Base-by-base conservation (phyloP, 495 filamentous ascomycete species). In the Tuber microsphaerosporum region DNA sequence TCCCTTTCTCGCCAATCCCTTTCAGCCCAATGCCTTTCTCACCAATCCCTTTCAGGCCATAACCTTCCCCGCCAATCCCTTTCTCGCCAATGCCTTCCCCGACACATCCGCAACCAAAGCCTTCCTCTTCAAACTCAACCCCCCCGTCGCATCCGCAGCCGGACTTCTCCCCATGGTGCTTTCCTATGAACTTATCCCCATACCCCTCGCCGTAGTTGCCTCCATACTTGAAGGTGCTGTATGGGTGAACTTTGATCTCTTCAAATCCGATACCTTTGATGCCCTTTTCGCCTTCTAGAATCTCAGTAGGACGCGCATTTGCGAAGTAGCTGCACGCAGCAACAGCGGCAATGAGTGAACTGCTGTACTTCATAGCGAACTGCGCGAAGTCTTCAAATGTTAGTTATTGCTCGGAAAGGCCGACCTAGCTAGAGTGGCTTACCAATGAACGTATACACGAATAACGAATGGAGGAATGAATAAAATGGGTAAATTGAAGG, bases 321-420 rank as follows among this genome's bases (percentile, higher is more conserved):
- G 76, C 48, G 69, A 77, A 77, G 76, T 77, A 77, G 69, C 74
- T 74, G 74, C 76, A 77, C 43, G 76, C 76, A 26, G 76, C 76
- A 19, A 77, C 76, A 6, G 76, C 76, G 41, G 76, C 76, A 61
- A 77, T 34, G 31, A 77, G 42, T 69, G 74, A 76, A 44, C 48
- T 72, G 22, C 74, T 77, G 74, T 65, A 65, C 56, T 65, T 65
- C 56, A 65, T 65, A 8, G 56, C 56, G 56, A 65, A 65, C 56
- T 65, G 17, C 12, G 14, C 2, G 31, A 65, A 65, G 26, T 34
- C 56, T 26, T 8, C 56, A 31, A 34, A 34, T 31, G 56, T 65
- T 1, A 65, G 56, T 65, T 17, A 7, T 34, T 26, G 56, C 31
- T 34, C 1, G 4, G 26, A 16, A 31, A 65, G 56, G 26, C 26